Evolutionary conservation across 2,329 filamentous ascomycete genomes (phyloP), one percentile per base, ranked within the genome.

Genomic region (Penicillium sp.): DNA sequence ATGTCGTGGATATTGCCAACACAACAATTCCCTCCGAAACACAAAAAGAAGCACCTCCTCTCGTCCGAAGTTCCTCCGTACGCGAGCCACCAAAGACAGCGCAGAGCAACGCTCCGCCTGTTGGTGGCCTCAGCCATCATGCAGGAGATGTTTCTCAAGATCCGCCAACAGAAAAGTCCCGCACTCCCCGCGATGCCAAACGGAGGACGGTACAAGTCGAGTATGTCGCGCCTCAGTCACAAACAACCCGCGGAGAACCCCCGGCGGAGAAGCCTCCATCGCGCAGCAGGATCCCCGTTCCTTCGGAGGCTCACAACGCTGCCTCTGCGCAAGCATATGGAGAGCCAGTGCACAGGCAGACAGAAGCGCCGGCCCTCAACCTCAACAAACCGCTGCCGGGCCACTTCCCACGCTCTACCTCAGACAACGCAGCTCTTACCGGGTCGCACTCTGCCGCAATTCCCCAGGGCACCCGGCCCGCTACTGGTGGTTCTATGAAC

Each of bases 121-220:
- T 79, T 60, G 82, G 79, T 47, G 90, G 90, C 18, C 78, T 93
- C 55, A 81, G 80, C 43, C 86, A 87, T 71, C 90, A 91, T 61
- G 87, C 90, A 65, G 88, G 87, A 55, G 89, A 88, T 63, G 83
- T 91, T 62, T 89, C 92, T 50, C 79, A 82, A 34, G 85, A 89
- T 38, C 79, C 84, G 6, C 84, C 88, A 57, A 77, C 79, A 42
- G 78, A 84, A 29, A 86, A 86, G 66, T 82, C 85, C 40, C 89
- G 90, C 71, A 77, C 81, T 7, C 75, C 79, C 31, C 88, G 92
- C 63, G 92, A 97, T 70, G 89, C 89, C 66, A 97, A 97, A 76
- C 87, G 94, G 54, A 86, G 92, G 65, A 99, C 94, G 0, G 91
- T 99, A 0, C 94, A 99, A 76, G 90, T 99, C 57, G 94, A 99